Evolutionary conservation across 2,329 filamentous ascomycete genomes (phyloP).

Genomic region (Diplocarpon mali): DNA sequence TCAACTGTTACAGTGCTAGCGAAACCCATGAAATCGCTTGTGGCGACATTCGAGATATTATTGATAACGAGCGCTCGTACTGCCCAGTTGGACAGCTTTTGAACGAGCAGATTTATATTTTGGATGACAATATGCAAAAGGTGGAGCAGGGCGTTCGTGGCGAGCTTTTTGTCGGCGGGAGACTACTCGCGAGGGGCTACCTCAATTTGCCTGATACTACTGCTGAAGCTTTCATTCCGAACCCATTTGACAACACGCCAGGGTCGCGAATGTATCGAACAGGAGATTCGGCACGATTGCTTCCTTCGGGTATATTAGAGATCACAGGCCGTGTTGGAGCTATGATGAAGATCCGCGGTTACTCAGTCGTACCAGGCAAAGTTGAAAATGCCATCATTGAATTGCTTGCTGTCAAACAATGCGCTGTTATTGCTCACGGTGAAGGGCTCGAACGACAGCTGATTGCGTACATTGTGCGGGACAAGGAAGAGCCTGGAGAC

Average conservation of each 20-base stretch:
- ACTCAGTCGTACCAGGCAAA: slow-evolving; percentile 78
- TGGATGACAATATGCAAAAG: slow-evolving; percentile 56
- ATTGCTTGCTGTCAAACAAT: slow-evolving; percentile 58
- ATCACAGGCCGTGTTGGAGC: slow-evolving; percentile 81
- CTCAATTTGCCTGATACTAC: slow-evolving; percentile 72
- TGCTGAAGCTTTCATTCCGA: slow-evolving; percentile 55
- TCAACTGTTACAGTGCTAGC: slow-evolving; percentile 75
- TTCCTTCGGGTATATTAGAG: slow-evolving; percentile 70
- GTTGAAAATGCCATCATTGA: slow-evolving; percentile 57
- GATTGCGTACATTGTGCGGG: slow-evolving; percentile 65
- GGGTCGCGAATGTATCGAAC: slow-evolving; percentile 70
- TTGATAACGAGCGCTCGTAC: slow-evolving; percentile 52
- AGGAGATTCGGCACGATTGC: slow-evolving; percentile 73
- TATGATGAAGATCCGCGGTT: slow-evolving; percentile 80
- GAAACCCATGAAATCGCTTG: slow-evolving; percentile 55
- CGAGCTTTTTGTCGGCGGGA: slow-evolving; percentile 68
- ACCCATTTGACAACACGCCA: slow-evolving; percentile 49
- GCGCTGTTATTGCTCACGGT: slow-evolving; percentile 62
- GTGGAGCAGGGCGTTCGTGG: slow-evolving; percentile 53
- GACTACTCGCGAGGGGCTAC: slow-evolving; percentile 63
- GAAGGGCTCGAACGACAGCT: slow-evolving; percentile 66
- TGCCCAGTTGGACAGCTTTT: slow-evolving; percentile 65
- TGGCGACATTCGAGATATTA: slow-evolving; percentile 59
- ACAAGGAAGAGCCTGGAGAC: slow-evolving; percentile 45
- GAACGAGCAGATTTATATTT: slow-evolving; percentile 59